These are phyloP conservation scores for Gastrolobium bilobum DNA, from an alignment of 306 rosid genomes.

Conservation along the genomic window DNA sequence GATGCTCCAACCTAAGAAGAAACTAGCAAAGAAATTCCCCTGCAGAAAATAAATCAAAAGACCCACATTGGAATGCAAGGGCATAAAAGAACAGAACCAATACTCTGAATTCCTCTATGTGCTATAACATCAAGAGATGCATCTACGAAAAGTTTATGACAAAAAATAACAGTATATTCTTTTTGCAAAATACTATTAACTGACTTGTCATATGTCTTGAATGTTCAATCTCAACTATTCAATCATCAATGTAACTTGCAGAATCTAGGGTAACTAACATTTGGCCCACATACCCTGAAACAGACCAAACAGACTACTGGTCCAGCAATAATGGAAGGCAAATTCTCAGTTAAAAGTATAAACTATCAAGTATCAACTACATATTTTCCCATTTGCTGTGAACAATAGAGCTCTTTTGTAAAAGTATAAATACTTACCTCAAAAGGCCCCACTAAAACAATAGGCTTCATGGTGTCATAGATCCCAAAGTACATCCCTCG, in stretches of 20 bases:
- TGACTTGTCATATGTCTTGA: conserved; percentile 20
- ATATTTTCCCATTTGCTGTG: conserved; percentile 32
- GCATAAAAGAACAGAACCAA: conserved; percentile 34
- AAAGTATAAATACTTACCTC: conserved; percentile 67
- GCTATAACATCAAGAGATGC: conserved; percentile 16
- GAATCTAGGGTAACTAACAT: not conserved
- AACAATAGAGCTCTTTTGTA: conserved; percentile 12
- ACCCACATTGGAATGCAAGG: conserved; percentile 26
- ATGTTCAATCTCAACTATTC: no score
- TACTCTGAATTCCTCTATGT: conserved; percentile 25
- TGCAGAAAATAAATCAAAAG: conserved; percentile 49
- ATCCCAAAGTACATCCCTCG: conserved; percentile 98
- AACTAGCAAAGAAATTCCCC: conserved; percentile 93
- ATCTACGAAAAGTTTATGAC: not conserved
- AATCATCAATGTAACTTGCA: conserved; percentile 11
- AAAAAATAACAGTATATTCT: conserved; percentile 11
- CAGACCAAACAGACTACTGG: conserved; percentile 32
- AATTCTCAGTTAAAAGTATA: conserved; percentile 9
- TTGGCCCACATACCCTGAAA: conserved; percentile 1
- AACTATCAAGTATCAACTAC: not conserved
- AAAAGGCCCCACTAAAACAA: conserved; percentile 81
- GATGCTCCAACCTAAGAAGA: conserved; percentile 95
- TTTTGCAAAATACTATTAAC: conserved; percentile 25
- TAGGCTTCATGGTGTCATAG: conserved; percentile 92
- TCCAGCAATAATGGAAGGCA: conserved; percentile 27